Evolutionary conservation across 495 filamentous ascomycete species (phyloP).

Genomic region (Endocarpon pusillum): DNA sequence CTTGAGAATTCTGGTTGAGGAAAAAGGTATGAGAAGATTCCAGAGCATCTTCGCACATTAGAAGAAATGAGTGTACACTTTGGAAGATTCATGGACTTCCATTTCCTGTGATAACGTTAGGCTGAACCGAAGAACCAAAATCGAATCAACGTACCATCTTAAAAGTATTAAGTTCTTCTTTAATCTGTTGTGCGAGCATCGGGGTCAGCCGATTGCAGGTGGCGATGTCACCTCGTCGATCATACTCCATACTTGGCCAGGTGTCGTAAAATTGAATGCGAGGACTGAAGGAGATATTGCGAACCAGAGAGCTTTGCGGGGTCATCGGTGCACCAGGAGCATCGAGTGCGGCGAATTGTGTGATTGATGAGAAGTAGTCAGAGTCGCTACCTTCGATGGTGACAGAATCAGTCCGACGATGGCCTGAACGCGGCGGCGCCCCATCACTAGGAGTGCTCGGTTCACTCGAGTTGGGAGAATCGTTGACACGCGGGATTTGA

Average conservation of each 20-base stretch:
- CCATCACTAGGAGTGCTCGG: slow-evolving; percentile 73
- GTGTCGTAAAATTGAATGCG: slow-evolving; percentile 90
- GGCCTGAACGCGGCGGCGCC: slow-evolving; percentile 29
- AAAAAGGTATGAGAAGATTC: too few relatives aligned
- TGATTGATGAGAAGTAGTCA: slow-evolving; percentile 68
- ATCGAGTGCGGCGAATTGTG: slow-evolving; percentile 45
- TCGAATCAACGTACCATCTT: slow-evolving; percentile 67
- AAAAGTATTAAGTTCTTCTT: slow-evolving; percentile 97
- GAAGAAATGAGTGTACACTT: slow-evolving; percentile 99
- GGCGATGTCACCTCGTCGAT: slow-evolving; percentile 86
- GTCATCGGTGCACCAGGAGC: slow-evolving; percentile 62
- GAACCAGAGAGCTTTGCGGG: slow-evolving; percentile 43
- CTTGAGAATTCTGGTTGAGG: too few relatives aligned
- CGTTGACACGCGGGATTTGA: slow-evolving; percentile 39
- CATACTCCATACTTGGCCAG: slow-evolving; percentile 90
- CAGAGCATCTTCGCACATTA: too few relatives aligned
- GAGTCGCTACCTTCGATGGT: slow-evolving; percentile 65
- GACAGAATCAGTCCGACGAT: slow-evolving; percentile 45
- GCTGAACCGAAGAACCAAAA: neutral
- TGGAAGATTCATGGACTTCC: slow-evolving; percentile 97
- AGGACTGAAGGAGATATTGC: slow-evolving; percentile 81
- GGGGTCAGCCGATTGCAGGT: slow-evolving; percentile 97
- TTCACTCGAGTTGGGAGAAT: slow-evolving; percentile 66
- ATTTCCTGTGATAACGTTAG: slow-evolving; percentile 61
- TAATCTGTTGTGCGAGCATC: slow-evolving; percentile 96